Conservation (phyloP, 148 eudicot genomes). For the Vaccinium myrtillus region DNA sequence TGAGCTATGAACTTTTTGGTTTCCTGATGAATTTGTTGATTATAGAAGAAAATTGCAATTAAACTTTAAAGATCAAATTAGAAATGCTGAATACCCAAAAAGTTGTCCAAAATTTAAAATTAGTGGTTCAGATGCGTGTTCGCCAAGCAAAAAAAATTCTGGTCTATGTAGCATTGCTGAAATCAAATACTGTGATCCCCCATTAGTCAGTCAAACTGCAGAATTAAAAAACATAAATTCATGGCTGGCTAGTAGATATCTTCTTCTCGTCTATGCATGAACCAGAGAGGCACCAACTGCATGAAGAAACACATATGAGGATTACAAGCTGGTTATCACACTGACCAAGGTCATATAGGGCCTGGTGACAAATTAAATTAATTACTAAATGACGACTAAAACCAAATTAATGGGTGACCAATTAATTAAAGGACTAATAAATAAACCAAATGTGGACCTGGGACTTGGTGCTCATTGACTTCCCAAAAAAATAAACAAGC, state of each 20-base stretch:
- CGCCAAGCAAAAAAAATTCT: no score
- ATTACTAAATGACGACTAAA: not conserved
- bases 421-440: not conserved
- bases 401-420: not conserved
- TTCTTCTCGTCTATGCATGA: not conserved
- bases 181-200: not conserved
- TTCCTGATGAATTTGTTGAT: no score
- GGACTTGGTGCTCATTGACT: constrained; percentile 39
- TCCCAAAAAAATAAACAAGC: not conserved
- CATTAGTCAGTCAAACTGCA: not conserved
- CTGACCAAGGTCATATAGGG: constrained; percentile 31
- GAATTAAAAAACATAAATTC: not conserved
- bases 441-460: constrained; percentile 20
- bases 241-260: not conserved
- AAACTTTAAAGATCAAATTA: no score
- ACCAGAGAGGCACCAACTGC: not conserved
- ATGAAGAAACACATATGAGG: constrained; percentile 15
- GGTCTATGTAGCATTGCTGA: no score
- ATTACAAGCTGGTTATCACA: constrained; percentile 31
- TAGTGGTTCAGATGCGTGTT: no score
- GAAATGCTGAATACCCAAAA: no score
- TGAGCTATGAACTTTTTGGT: no score
- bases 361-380: constrained; percentile 25
- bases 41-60: not conserved
- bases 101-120: no score